phyloP scores from a whole-genome alignment of 2,329 filamentous ascomycete genomes.

The Ceratocystis cacaofunesta region DNA sequence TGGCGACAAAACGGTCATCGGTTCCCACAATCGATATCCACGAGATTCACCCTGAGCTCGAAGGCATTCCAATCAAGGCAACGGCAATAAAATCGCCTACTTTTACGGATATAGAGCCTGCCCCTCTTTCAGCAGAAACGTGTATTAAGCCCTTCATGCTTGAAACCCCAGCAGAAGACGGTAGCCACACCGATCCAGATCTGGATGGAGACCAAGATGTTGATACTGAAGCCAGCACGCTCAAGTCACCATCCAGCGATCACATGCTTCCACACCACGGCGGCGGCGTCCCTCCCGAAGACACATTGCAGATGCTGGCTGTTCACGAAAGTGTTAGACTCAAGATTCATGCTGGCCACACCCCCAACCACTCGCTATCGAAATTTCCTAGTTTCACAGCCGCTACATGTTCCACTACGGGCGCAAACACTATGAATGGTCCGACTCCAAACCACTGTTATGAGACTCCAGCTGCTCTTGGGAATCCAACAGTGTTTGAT shows the following conservation, averaged over 20 bases:
- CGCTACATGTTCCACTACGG: conserved; percentile 12
- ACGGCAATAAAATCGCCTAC: conserved; percentile 38
- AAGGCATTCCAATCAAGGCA: conserved; percentile 42
- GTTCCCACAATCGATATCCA: conserved; percentile 41
- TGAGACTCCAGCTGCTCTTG: conserved; percentile 16
- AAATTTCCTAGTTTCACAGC: conserved; percentile 28
- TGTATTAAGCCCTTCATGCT: not conserved
- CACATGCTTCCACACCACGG: conserved; percentile 17
- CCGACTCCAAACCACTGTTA: conserved; percentile 12
- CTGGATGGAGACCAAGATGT: not conserved
- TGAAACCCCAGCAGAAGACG: not conserved
- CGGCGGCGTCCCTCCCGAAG: conserved; percentile 21
- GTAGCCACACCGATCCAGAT: not conserved
- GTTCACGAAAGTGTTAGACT: conserved; percentile 37
- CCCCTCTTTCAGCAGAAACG: not conserved
- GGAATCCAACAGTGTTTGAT: conserved; percentile 3
- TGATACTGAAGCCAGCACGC: not conserved
- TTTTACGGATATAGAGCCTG: conserved; percentile 28
- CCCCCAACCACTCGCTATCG: conserved; percentile 45
- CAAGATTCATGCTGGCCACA: conserved; percentile 49
- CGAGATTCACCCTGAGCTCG: conserved; percentile 42
- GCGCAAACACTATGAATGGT: conserved; percentile 12
- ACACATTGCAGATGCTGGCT: conserved; percentile 32
- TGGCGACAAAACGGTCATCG: conserved; percentile 22
- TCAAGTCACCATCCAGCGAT: not conserved